Evolutionary conservation across 129 eudicot genomes (phyloP).

Genomic region (Calendula officinalis): DNA sequence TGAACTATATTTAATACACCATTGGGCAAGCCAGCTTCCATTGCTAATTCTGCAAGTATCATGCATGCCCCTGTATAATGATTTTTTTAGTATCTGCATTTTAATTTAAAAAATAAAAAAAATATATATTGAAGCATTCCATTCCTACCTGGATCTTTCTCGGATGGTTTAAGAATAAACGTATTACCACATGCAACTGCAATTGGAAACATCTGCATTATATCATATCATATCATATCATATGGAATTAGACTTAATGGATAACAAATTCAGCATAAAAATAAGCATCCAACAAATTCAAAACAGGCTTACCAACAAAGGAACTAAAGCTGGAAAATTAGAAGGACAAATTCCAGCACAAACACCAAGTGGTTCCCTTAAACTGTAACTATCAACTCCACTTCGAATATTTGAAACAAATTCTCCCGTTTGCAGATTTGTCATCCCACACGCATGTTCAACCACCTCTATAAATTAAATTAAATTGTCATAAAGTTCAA

Average conservation of each 20-base stretch:
- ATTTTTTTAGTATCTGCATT: neutral
- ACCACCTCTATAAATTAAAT: constrained; percentile 74
- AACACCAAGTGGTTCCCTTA: constrained; percentile 91
- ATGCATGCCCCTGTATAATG: constrained; percentile 72
- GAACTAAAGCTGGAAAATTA: constrained; percentile 93
- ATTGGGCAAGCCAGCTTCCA: constrained; percentile 97
- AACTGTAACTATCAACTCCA: constrained; percentile 85
- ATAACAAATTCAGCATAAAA: constrained; percentile 6
- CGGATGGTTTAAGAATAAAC: constrained; percentile 71
- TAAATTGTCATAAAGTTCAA: constrained; percentile 9
- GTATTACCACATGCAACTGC: constrained; percentile 89
- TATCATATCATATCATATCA: constrained; percentile 10
- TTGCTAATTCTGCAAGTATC: constrained; percentile 90
- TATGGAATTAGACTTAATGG: constrained; percentile 13
- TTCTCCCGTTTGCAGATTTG: constrained; percentile 85
- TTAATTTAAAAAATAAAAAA: neutral
- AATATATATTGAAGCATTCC: neutral
- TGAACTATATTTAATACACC: constrained; percentile 93
- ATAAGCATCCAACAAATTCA: constrained; percentile 1
- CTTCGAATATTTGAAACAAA: constrained; percentile 69
- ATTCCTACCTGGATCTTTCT: constrained; percentile 69
- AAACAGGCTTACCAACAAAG: constrained; percentile 67
- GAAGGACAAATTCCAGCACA: constrained; percentile 98
- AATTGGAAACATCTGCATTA: constrained; percentile 90
- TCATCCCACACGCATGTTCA: constrained; percentile 95